phyloP scores from a whole-genome alignment of 139 green algal species.

The Chlorella sp. region DNA sequence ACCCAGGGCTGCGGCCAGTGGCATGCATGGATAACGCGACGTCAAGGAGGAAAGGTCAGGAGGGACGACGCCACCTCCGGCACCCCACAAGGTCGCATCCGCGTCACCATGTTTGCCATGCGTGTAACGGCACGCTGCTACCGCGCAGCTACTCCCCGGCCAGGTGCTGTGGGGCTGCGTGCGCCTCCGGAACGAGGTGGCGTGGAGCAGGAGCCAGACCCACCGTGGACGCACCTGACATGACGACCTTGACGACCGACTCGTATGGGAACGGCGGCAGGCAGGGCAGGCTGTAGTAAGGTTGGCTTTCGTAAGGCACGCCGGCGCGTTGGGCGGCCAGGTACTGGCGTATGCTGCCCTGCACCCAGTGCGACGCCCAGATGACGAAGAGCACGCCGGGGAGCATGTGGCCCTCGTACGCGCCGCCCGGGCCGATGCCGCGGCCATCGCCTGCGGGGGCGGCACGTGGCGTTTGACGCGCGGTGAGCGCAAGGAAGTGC shows the following conservation, averaged over 20 bases:
- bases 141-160: no score
- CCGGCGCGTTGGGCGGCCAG: background rate
- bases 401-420: background rate
- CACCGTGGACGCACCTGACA: slow-evolving; percentile 9
- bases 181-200: no score
- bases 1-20: background rate
- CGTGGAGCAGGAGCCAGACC: no score
- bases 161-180: no score
- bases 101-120: no score
- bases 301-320: background rate
- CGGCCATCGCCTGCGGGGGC: background rate
- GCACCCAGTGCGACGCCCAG: slow-evolving; percentile 1
- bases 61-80: background rate
- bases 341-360: background rate
- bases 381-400: background rate
- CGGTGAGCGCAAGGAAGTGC: background rate
- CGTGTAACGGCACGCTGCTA: no score
- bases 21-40: background rate
- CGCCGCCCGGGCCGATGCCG: background rate
- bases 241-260: background rate
- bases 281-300: background rate
- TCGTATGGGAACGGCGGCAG: background rate
- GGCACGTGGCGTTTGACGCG: background rate
- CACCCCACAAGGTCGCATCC: background rate
- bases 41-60: background rate